Evolutionary conservation across 768 basidiomycete species (phyloP).

Genomic region (Naganishia antarctica): DNA sequence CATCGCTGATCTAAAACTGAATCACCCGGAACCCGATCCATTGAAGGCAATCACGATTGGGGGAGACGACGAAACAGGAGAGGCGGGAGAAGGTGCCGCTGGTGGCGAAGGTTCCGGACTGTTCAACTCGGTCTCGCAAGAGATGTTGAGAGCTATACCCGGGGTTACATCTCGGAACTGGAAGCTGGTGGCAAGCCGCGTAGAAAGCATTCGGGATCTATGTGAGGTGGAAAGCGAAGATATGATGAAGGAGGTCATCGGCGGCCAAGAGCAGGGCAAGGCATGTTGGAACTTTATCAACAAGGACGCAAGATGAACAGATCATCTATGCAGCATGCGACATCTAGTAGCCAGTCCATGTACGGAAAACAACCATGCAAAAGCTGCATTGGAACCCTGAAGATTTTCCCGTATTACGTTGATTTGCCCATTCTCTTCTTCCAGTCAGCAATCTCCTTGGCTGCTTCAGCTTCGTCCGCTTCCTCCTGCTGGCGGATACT

Average conservation of each 20-base stretch:
- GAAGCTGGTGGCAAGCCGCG: slow-evolving; percentile 74
- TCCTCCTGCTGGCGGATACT: not conserved
- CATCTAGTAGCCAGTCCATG: not conserved
- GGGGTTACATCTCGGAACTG: slow-evolving; percentile 80
- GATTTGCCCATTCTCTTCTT: slow-evolving; percentile 8
- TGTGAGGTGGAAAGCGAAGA: slow-evolving; percentile 57
- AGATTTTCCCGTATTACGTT: not conserved
- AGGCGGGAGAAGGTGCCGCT: slow-evolving; percentile 22
- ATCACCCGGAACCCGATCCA: slow-evolving; percentile 74
- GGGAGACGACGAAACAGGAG: slow-evolving; percentile 60
- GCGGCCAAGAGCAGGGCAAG: slow-evolving; percentile 69
- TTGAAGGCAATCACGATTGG: slow-evolving; percentile 71
- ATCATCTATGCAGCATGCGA: too few relatives aligned
- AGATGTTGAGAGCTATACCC: slow-evolving; percentile 73
- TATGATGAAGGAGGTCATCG: slow-evolving; percentile 68
- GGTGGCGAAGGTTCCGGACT: slow-evolving; percentile 25
- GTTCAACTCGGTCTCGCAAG: slow-evolving; percentile 61
- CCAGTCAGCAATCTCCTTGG: slow-evolving; percentile 6
- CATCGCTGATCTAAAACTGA: slow-evolving; percentile 81
- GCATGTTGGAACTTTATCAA: slow-evolving; percentile 77
- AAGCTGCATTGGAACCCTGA: too few relatives aligned
- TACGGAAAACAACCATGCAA: too few relatives aligned
- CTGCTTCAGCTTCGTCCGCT: slow-evolving; percentile 2
- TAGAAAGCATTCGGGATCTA: slow-evolving; percentile 70
- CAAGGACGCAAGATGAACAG: slow-evolving; percentile 17